Conservation (phyloP, 2,329 filamentous ascomycete species). For the Ambrosiella xylebori region DNA sequence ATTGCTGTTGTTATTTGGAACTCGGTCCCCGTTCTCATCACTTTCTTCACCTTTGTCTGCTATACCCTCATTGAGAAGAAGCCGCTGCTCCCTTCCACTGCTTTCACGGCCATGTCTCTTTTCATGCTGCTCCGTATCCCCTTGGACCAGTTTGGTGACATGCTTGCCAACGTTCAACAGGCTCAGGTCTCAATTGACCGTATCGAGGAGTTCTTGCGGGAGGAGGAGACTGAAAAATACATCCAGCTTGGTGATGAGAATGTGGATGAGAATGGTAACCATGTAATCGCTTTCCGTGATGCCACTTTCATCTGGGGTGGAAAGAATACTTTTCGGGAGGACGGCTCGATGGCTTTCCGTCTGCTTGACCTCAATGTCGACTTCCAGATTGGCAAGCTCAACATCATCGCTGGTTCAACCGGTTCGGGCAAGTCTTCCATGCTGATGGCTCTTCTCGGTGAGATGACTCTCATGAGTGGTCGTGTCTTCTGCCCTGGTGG, state of each 20-base stretch:
- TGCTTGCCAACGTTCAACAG: conserved; percentile 96
- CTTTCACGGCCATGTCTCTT: conserved; percentile 89
- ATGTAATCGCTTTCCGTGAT: conserved; percentile 67
- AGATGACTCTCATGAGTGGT: conserved; percentile 79
- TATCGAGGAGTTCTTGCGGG: conserved; percentile 81
- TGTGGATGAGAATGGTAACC: conserved; percentile 48
- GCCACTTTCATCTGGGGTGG: conserved; percentile 83
- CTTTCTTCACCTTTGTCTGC: conserved; percentile 86
- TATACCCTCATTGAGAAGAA: conserved; percentile 86
- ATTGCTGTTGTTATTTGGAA: conserved; percentile 90
- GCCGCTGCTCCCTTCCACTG: conserved; percentile 75
- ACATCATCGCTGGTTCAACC: conserved; percentile 82
- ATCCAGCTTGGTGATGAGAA: conserved; percentile 59
- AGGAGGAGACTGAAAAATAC: conserved; percentile 95
- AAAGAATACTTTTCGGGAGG: conserved; percentile 40
- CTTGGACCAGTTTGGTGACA: conserved; percentile 88
- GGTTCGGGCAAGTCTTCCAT: conserved; percentile 92
- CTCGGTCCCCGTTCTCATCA: conserved; percentile 84
- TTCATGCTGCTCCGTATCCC: conserved; percentile 89
- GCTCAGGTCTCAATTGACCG: conserved; percentile 93
- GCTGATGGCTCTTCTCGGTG: conserved; percentile 85
- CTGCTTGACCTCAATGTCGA: conserved; percentile 69
- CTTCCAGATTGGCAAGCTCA: conserved; percentile 73
- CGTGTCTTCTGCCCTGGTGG: conserved; percentile 73
- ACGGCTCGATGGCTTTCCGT: conserved; percentile 59